Conservation (phyloP, 108 stramenopile species). For the Fistulifera pelliculosa region DNA sequence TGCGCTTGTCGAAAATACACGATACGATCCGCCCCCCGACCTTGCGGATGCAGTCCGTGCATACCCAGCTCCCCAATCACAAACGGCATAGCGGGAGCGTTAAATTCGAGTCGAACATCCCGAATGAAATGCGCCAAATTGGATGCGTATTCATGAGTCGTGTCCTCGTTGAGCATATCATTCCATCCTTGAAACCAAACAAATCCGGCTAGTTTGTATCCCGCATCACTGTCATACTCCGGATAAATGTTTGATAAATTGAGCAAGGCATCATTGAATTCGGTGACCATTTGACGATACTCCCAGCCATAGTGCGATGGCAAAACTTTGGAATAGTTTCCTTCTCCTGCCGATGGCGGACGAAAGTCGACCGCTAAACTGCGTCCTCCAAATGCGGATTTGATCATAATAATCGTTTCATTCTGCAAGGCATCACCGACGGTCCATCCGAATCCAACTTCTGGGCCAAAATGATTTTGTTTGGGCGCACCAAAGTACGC, state of each 20-base stretch:
- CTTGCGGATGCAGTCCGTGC: conserved; percentile 11
- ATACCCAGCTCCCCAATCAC: conserved; percentile 29
- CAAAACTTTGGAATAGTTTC: no score
- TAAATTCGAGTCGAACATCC: conserved; percentile 25
- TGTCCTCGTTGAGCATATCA: conserved; percentile 16
- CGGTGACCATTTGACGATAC: conserved; percentile 18
- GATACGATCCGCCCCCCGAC: background rate
- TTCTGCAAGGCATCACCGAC: conserved; percentile 10
- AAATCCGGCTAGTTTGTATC: conserved; percentile 27
- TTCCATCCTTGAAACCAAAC: conserved; percentile 50
- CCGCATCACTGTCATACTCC: background rate
- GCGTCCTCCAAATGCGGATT: conserved; percentile 33
- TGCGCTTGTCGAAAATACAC: background rate
- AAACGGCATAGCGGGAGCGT: conserved; percentile 15
- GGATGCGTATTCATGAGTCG: conserved; percentile 19
- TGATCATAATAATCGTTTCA: conserved; percentile 19
- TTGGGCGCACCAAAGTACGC: conserved; percentile 6
- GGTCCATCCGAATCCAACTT: conserved; percentile 26
- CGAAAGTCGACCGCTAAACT: conserved; percentile 29
- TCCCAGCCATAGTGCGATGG: conserved; percentile 5
- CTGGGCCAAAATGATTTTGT: conserved; percentile 22
- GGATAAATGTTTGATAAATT: conserved; percentile 11
- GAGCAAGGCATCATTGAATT: conserved; percentile 11
- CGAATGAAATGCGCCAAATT: conserved; percentile 33
- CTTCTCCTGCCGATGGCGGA: conserved; percentile 26